Percentiles rank a stretch among this genome's conserved stretches.
phyloP scores from a whole-genome alignment of 1,284 basidiomycete genomes.

The Puccinia horiana region DNA sequence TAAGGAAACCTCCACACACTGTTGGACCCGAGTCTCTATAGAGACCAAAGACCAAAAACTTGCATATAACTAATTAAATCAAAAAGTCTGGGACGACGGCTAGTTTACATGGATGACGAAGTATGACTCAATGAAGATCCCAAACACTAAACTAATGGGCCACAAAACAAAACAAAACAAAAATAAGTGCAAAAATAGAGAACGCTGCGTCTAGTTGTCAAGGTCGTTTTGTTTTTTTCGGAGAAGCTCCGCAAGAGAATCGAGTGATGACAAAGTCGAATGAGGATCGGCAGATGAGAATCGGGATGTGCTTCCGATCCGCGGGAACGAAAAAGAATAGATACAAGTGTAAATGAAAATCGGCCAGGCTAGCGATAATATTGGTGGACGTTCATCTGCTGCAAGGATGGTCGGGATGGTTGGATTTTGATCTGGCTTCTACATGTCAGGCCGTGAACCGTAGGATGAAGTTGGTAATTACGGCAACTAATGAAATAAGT shows the following conservation, averaged over 20 bases:
- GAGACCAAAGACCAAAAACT: not conserved
- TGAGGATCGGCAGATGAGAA: not conserved
- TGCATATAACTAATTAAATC: too few species aligned
- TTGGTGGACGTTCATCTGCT: not conserved
- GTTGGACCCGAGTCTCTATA: too few species aligned
- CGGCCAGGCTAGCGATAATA: not conserved
- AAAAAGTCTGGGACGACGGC: not conserved
- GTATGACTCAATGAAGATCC: not conserved
- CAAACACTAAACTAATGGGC: not conserved
- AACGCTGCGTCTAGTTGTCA: not conserved
- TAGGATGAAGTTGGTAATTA: constrained; percentile 43
- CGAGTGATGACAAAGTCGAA: not conserved
- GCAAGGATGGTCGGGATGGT: not conserved
- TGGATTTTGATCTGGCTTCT: not conserved
- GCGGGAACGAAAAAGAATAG: not conserved
- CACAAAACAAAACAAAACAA: not conserved
- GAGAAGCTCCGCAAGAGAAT: not conserved
- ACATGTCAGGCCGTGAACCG: constrained; percentile 25
- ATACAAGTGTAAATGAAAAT: not conserved
- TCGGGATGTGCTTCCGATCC: too few species aligned
- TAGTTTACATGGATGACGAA: constrained; percentile 4
- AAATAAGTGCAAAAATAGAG: not conserved
- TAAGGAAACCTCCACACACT: too few species aligned
- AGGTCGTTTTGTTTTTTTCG: not conserved
- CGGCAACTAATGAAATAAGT: constrained; percentile 27